These are phyloP conservation scores for Globisporangium spiculum DNA, from an alignment of 352 stramenopile species.

Conservation along the genomic window DNA sequence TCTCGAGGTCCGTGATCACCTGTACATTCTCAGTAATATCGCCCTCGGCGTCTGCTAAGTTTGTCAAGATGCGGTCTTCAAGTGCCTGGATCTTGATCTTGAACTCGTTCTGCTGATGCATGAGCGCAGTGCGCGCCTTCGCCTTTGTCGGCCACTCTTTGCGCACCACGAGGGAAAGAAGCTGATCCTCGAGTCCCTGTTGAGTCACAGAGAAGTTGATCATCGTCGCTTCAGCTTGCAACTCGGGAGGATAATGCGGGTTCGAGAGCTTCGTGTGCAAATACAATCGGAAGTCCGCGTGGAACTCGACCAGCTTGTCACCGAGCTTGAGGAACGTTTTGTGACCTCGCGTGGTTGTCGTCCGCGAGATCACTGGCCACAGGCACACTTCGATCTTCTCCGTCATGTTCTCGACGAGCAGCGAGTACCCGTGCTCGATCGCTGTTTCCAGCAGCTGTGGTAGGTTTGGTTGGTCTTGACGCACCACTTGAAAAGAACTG, in stretches of 20 bases:
- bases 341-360: slow-evolving; percentile 69
- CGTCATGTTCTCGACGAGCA: slow-evolving; percentile 90
- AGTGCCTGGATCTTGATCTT: slow-evolving; percentile 85
- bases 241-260: slow-evolving; percentile 88
- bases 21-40: slow-evolving; percentile 95
- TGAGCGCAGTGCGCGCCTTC: slow-evolving; percentile 62
- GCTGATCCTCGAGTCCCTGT: slow-evolving; percentile 87
- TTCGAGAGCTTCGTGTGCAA: slow-evolving; percentile 94
- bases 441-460: slow-evolving; percentile 66
- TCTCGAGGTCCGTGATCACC: slow-evolving; percentile 93
- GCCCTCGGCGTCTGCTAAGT: slow-evolving; percentile 77
- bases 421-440: slow-evolving; percentile 71
- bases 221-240: slow-evolving; percentile 89
- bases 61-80: slow-evolving; percentile 88
- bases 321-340: slow-evolving; percentile 81
- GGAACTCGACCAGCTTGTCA: slow-evolving; percentile 85
- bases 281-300: slow-evolving; percentile 81
- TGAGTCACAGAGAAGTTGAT: slow-evolving; percentile 93
- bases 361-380: slow-evolving; percentile 78
- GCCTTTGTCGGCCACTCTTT: slow-evolving; percentile 90
- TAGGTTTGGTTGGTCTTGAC: slow-evolving; percentile 82
- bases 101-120: slow-evolving; percentile 90
- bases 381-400: slow-evolving; percentile 86
- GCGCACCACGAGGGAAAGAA: slow-evolving; percentile 84
- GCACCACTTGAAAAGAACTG: slow-evolving; percentile 70